Evolutionary conservation across 2,329 filamentous ascomycete genomes (phyloP), one percentile per base, ranked within the genome.

Genomic region (Penicillium corylophilum): DNA sequence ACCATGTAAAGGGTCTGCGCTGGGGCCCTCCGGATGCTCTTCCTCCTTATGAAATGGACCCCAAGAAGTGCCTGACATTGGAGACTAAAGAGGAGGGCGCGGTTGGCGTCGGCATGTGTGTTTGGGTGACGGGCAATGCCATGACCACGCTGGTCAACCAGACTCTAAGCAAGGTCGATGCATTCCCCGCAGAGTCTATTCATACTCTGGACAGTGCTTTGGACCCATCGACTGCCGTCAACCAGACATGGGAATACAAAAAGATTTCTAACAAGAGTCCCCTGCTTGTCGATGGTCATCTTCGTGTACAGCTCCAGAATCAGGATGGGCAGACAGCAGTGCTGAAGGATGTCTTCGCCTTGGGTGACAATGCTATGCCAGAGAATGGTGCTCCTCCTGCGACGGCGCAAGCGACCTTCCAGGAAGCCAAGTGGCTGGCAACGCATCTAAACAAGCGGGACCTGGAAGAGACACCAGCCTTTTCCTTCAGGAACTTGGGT

Each of bases 391-490:
- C 71, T 0, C 81, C 74, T 1, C 82, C 82, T 0, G 80, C 82
- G 0, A 85, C 82, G 0, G 82, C 82, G 2, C 82, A 83, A 64
- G 81, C 82, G 0, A 80, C 82, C 0, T 76, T 74, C 15, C 82
- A 85, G 61, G 81, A 84, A 63, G 81, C 82, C 0, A 71, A 74
- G 22, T 84, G 81, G 82, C 72, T 85, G 0, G 79, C 78, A 0
- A 77, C 77, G 47, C 73, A 74, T 1, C 64, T 84, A 23, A 84
- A 85, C 62, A 75, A 77, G 36, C 67, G 67, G n/a, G 75, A 81
- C 38, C 49, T 72, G 1, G 53, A 57, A 35, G 52, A 50, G 4
- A 54, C 56, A 1, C 51, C 64, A 1, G 65, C 72, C 5, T 85
- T 85, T 63, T 77, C 75, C 1, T 85, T 80, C 69, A 77, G 74